These are phyloP conservation scores for Escovopsis sp. DNA, from an alignment of 2,329 filamentous ascomycete species.

Conservation along the genomic window DNA sequence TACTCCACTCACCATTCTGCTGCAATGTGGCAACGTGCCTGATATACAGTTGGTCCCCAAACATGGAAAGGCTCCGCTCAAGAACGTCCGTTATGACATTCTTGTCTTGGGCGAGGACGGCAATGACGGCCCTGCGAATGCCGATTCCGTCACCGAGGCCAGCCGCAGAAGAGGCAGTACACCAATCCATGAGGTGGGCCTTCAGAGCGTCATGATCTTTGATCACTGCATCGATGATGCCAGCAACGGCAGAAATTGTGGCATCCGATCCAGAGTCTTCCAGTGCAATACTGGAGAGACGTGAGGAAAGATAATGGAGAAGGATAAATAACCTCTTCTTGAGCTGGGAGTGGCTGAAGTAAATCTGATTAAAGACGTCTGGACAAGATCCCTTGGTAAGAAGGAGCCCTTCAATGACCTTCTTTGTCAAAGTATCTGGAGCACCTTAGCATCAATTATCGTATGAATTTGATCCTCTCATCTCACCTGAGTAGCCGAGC, in stretches of 20 bases:
- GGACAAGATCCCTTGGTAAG: conserved; percentile 13
- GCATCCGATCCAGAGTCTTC: conserved; percentile 17
- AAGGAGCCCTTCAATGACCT: conserved; percentile 22
- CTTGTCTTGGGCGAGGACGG: conserved; percentile 37
- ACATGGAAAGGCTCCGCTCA: conserved; percentile 55
- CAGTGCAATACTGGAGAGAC: conserved; percentile 21
- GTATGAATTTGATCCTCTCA: neutral
- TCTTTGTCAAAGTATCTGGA: conserved; percentile 27
- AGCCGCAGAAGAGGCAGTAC: conserved; percentile 47
- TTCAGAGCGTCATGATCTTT: conserved; percentile 32
- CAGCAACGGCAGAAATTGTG: conserved; percentile 42
- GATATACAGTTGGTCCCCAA: conserved; percentile 78
- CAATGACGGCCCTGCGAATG: conserved; percentile 52
- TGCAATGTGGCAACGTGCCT: conserved; percentile 70
- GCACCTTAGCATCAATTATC: conserved; percentile 7
- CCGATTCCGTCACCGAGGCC: conserved; percentile 49
- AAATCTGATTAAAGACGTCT: conserved; percentile 16
- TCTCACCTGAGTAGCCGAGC: conserved; percentile 57
- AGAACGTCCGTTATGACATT: conserved; percentile 40
- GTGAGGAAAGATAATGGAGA: conserved; percentile 28
- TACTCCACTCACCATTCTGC: conserved; percentile 57
- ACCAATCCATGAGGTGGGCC: conserved; percentile 46
- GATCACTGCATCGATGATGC: conserved; percentile 37
- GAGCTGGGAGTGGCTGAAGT: conserved; percentile 13
- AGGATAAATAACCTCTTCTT: conserved; percentile 16